phyloP scores from a whole-genome alignment of 345 rosid species.

The Camelina neglecta region DNA sequence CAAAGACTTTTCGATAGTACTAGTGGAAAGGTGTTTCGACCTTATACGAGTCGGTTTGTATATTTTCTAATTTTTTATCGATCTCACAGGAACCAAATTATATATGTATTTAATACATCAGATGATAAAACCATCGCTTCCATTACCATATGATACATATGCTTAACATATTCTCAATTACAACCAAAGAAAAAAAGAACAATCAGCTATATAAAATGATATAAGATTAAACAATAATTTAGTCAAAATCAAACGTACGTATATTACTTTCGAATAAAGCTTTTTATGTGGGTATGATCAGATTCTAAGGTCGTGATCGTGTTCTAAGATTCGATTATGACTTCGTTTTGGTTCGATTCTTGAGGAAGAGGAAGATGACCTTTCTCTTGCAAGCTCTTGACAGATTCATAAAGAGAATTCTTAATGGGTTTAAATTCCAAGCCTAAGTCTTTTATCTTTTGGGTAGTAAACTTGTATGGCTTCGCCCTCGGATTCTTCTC shows the following conservation, averaged over 20 bases:
- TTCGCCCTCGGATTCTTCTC: slow-evolving; percentile 83
- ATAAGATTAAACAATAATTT: slow-evolving; percentile 31
- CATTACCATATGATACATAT: slow-evolving; percentile 26
- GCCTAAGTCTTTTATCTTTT: slow-evolving; percentile 80
- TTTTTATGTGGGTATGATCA: slow-evolving; percentile 16
- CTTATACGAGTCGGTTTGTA: slow-evolving; percentile 7
- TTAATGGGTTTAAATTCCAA: slow-evolving; percentile 81
- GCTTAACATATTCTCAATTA: slow-evolving; percentile 9
- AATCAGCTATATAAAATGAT: slow-evolving; percentile 31
- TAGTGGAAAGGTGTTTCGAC: not conserved
- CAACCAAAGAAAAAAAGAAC: slow-evolving; percentile 7
- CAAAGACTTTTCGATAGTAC: not conserved
- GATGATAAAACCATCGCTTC: slow-evolving; percentile 23
- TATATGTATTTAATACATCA: not conserved
- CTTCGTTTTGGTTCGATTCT: slow-evolving; percentile 42
- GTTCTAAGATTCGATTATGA: slow-evolving; percentile 33
- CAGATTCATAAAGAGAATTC: slow-evolving; percentile 86
- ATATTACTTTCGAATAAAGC: slow-evolving; percentile 8
- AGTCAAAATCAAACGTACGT: slow-evolving; percentile 33
- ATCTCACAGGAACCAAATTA: not conserved
- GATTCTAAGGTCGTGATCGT: slow-evolving; percentile 6
- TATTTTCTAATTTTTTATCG: not conserved
- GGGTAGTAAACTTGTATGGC: slow-evolving; percentile 78
- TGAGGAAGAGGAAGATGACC: slow-evolving; percentile 76
- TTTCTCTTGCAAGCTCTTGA: slow-evolving; percentile 85